These are phyloP conservation scores for Patellifolia procumbens DNA, from an alignment of 179 eudicot genomes.

Conservation along the genomic window DNA sequence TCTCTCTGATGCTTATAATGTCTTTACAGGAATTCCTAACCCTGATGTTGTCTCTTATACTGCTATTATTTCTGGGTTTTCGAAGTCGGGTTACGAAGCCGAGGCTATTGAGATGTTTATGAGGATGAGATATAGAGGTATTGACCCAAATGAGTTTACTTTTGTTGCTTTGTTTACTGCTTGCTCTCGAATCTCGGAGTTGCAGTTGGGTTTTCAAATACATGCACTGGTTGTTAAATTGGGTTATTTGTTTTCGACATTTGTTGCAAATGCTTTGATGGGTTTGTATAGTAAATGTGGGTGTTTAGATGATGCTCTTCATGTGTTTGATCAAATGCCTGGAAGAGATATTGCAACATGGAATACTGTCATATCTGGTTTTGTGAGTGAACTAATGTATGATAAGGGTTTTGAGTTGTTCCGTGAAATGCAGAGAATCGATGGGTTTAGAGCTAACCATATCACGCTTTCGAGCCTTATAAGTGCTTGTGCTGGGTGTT, in stretches of 20 bases:
- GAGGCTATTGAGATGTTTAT: conserved; percentile 57
- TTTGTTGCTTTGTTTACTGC: conserved; percentile 77
- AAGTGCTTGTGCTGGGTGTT: conserved; percentile 57
- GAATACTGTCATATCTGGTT: conserved; percentile 69
- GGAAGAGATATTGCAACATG: conserved; percentile 68
- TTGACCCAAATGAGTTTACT: conserved; percentile 71
- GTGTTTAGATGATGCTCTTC: conserved; percentile 44
- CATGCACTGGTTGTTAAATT: conserved; percentile 56
- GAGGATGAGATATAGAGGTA: conserved; percentile 55
- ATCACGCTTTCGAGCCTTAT: conserved; percentile 70
- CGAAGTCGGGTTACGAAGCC: conserved; percentile 41
- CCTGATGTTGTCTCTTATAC: conserved; percentile 77
- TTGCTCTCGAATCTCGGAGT: conserved; percentile 46
- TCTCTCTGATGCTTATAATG: conserved; percentile 42
- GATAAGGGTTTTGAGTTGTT: conserved; percentile 57
- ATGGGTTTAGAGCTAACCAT: conserved; percentile 48
- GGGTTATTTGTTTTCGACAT: conserved; percentile 43
- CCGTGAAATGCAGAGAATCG: conserved; percentile 45
- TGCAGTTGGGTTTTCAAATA: conserved; percentile 57
- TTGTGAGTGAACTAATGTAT: conserved; percentile 49
- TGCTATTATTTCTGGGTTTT: conserved; percentile 59
- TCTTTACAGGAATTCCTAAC: conserved; percentile 37
- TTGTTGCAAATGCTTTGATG: conserved; percentile 67
- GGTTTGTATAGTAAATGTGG: conserved; percentile 59
- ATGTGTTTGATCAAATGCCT: conserved; percentile 70